Evolutionary conservation across 2,329 filamentous ascomycete species (phyloP).

Genomic region (Davidsoniella australis): DNA sequence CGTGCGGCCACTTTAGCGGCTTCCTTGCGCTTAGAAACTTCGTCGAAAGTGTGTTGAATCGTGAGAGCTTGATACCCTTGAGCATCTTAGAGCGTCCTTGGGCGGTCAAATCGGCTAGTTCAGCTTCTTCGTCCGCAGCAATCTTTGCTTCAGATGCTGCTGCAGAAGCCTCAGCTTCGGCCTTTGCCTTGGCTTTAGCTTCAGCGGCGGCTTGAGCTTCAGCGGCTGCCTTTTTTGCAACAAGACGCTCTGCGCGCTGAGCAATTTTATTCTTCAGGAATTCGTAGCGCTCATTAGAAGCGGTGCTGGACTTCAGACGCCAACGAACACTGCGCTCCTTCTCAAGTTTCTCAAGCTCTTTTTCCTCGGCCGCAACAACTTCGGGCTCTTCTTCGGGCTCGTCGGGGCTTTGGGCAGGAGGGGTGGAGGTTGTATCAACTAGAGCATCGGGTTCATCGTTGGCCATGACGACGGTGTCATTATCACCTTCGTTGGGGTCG

Average conservation of each 20-base stretch:
- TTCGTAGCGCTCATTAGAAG: slow-evolving; percentile 4
- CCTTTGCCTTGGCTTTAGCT: not conserved
- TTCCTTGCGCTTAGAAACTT: not conserved
- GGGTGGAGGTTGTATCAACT: too few relatives aligned
- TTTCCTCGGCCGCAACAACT: slow-evolving; percentile 4
- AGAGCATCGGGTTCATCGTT: slow-evolving; percentile 4
- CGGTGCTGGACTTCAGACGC: not conserved
- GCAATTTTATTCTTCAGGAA: slow-evolving; percentile 4
- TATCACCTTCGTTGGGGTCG: slow-evolving; percentile 10
- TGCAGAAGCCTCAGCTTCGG: not conserved
- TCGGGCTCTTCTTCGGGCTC: slow-evolving; percentile 11
- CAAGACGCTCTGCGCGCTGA: slow-evolving; percentile 6
- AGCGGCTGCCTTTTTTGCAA: slow-evolving; percentile 5
- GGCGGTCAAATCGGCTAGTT: not conserved
- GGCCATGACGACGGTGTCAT: slow-evolving; percentile 11
- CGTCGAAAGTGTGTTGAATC: slow-evolving; percentile 1
- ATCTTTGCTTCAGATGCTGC: not conserved
- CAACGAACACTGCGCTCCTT: not conserved
- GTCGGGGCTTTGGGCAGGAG: not conserved
- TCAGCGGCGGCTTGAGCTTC: not conserved
- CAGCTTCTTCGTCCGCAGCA: slow-evolving; percentile 3
- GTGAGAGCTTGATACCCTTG: not conserved
- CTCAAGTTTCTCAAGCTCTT: slow-evolving; percentile 8
- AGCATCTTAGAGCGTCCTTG: not conserved
- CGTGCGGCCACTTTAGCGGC: not conserved